These are phyloP conservation scores for Bisporella sp. DNA, from an alignment of 2,329 filamentous ascomycete species.

Conservation along the genomic window DNA sequence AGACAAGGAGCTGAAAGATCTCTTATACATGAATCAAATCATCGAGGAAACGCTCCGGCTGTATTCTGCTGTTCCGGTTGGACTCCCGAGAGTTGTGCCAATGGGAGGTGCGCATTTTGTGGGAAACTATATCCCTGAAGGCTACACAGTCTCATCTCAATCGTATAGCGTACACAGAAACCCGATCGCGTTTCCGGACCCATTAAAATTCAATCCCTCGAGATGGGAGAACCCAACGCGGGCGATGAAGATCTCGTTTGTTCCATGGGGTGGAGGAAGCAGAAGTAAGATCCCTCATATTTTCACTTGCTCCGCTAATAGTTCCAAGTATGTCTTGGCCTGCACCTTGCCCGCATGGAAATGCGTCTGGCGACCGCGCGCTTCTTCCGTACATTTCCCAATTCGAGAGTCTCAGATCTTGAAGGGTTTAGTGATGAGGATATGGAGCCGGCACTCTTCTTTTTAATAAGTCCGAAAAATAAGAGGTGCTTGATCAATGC, in stretches of 20 bases:
- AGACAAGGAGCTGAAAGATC: constrained; percentile 7
- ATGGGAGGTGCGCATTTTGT: constrained; percentile 22
- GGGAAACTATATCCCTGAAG: constrained; percentile 28
- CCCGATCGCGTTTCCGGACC: constrained; percentile 27
- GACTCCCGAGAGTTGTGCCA: constrained; percentile 25
- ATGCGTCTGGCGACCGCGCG: constrained; percentile 42
- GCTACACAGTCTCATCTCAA: constrained; percentile 28
- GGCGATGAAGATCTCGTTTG: constrained; percentile 40
- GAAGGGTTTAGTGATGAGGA: constrained; percentile 21
- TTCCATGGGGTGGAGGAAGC: constrained; percentile 47
- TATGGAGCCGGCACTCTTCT: constrained; percentile 30
- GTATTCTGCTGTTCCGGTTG: constrained; percentile 27
- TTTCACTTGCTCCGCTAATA: neutral
- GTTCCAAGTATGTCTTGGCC: constrained; percentile 41
- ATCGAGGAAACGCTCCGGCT: constrained; percentile 30
- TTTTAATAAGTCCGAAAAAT: constrained; percentile 27
- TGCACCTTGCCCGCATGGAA: constrained; percentile 51
- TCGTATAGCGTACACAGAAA: constrained; percentile 33
- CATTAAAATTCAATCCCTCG: constrained; percentile 30
- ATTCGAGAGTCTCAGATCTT: constrained; percentile 29
- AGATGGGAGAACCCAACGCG: constrained; percentile 31
- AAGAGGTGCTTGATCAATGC: constrained; percentile 10
- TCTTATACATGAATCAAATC: constrained; percentile 27
- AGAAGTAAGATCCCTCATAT: constrained; percentile 27
- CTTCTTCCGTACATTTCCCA: constrained; percentile 43